These are phyloP conservation scores for Syzygium grande DNA, from an alignment of 345 rosid genomes.

Conservation along the genomic window DNA sequence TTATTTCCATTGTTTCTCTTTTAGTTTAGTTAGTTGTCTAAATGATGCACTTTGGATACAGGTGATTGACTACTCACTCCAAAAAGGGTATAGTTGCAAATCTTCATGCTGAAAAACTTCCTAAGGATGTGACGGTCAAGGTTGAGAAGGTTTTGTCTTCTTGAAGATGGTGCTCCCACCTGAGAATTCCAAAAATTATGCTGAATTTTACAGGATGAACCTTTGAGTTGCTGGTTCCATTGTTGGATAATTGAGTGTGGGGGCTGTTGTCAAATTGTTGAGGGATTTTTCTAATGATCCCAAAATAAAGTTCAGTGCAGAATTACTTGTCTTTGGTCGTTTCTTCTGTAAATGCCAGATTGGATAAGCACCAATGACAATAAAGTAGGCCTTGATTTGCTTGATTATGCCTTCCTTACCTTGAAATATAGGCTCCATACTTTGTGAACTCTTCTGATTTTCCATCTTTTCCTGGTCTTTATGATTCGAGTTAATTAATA, in stretches of 20 bases:
- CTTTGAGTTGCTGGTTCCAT: background rate
- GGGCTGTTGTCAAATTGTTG: background rate
- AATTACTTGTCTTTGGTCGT: background rate
- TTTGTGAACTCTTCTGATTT: background rate
- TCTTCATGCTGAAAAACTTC: constrained; percentile 80
- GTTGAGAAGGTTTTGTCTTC: constrained; percentile 62
- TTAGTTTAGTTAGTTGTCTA: background rate
- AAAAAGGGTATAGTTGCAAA: constrained; percentile 61
- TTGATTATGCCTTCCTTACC: background rate
- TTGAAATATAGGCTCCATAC: background rate
- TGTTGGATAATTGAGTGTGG: background rate
- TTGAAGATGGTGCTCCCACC: background rate
- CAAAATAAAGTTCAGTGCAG: background rate
- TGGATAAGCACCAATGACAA: background rate
- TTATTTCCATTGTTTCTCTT: background rate
- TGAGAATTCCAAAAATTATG: background rate
- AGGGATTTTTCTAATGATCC: background rate
- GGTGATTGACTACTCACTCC: constrained; percentile 74
- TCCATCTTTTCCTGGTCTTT: background rate
- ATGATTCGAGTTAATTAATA: background rate
- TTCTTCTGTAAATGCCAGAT: background rate
- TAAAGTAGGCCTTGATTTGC: background rate
- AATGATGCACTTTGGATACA: constrained; percentile 4
- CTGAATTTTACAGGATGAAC: background rate
- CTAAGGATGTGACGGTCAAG: constrained; percentile 54